Evolutionary conservation across 225 moss, liverwort and hornwort species (phyloP).

Genomic region (Physcomitrellopsis africana): DNA sequence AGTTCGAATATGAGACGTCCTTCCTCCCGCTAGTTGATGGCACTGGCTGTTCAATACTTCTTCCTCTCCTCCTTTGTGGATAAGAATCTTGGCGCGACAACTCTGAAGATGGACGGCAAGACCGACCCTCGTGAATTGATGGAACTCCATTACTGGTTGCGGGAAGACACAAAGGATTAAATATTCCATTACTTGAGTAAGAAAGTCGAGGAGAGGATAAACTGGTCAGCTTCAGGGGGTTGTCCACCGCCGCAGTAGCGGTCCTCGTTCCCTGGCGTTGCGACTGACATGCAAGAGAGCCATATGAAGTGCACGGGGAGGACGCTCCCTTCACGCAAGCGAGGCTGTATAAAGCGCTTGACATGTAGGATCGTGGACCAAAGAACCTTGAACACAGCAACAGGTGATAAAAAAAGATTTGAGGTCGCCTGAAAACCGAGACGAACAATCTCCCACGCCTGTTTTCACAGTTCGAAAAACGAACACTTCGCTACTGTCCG

Average conservation of each 20-base stretch:
- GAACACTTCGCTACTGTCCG: no score
- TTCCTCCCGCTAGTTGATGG: conserved; percentile 31
- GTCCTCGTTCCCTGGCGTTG: background rate
- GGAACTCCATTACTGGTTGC: background rate
- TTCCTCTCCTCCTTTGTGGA: conserved; percentile 31
- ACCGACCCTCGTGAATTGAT: background rate
- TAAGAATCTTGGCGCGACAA: conserved; percentile 40
- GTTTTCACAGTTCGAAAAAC: no score
- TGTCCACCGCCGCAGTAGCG: background rate
- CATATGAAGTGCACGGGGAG: background rate
- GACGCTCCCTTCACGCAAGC: conserved; percentile 47
- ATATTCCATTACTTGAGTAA: conserved; percentile 26
- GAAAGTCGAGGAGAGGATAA: conserved; percentile 15
- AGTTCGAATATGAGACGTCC: conserved; percentile 7
- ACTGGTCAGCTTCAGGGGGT: conserved; percentile 21
- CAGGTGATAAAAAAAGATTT: no score
- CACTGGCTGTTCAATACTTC: conserved; percentile 44
- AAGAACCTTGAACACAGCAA: background rate
- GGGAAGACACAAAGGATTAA: conserved; percentile 34
- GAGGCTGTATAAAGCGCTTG: conserved; percentile 48
- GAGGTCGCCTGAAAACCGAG: no score
- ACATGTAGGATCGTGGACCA: conserved; percentile 41
- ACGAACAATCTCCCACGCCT: no score
- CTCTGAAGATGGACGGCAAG: conserved; percentile 42
- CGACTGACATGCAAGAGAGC: background rate